Percentiles rank a stretch among this genome's conserved stretches.
phyloP scores from a whole-genome alignment of 1,139 yeast species.

The Yamadazyma sp. region DNA sequence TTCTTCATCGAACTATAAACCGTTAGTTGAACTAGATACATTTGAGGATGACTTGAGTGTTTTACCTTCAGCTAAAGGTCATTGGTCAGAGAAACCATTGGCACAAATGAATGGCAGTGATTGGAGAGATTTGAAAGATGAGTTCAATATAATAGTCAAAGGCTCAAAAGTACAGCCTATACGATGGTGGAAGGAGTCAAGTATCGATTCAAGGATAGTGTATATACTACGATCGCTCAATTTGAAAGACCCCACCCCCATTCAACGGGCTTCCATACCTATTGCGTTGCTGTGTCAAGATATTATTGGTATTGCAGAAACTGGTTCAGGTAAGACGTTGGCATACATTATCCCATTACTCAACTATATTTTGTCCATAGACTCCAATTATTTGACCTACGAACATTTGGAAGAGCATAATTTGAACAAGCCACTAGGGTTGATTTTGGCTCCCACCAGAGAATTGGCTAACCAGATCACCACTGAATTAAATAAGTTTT shows the following conservation, averaged over 20 bases:
- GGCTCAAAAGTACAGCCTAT: conserved; percentile 62
- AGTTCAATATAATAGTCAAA: conserved; percentile 62
- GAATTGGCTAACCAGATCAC: conserved; percentile 90
- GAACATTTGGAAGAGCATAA: conserved; percentile 33
- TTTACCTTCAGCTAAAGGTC: conserved; percentile 31
- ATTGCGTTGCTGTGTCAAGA: conserved; percentile 61
- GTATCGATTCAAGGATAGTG: conserved; percentile 44
- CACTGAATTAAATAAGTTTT: conserved; percentile 58
- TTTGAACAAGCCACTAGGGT: conserved; percentile 47
- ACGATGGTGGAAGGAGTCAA: conserved; percentile 69
- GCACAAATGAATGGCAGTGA: conserved; percentile 75
- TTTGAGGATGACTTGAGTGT: conserved; percentile 12
- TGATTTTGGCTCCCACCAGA: conserved; percentile 88
- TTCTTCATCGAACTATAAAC: conserved; percentile 48
- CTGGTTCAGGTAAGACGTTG: conserved; percentile 94
- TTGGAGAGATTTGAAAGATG: conserved; percentile 88
- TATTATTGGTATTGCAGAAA: conserved; percentile 88
- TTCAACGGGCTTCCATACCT: conserved; percentile 88
- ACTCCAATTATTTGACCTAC: conserved; percentile 32
- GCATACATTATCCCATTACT: conserved; percentile 78
- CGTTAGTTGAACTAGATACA: conserved; percentile 32
- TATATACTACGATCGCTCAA: conserved; percentile 38
- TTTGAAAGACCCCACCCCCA: conserved; percentile 75
- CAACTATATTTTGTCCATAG: conserved; percentile 48
- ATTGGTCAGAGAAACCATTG: conserved; percentile 71